Evolutionary conservation across 768 basidiomycete species (phyloP), one percentile per base, ranked within the genome.

Genomic region (Kwoniella pini): DNA sequence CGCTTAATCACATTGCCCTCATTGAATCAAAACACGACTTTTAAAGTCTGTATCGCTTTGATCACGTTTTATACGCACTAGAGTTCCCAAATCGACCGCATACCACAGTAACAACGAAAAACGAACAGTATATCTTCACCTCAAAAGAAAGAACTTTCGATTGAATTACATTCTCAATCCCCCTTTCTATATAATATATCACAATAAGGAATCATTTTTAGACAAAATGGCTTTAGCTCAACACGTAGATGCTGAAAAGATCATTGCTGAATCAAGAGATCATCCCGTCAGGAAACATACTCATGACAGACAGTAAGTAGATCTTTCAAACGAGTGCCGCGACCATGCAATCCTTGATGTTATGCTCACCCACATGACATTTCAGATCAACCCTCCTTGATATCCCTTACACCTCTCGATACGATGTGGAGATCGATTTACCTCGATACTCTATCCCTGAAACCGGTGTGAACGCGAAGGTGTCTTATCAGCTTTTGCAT

Each of bases 241-340:
- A 58, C 72, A 76, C 62, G 80, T 91, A 69, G 84, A 89, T 77
- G 79, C 88, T 1, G 87, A 88, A 56, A 79, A 80, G 50, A 82
- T 91, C 74, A 80, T 91, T 40, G 81, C 81, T 65, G 80, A 84
- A 39, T 60, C 74, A 3, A 38, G 54, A n/a, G 76, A 76, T 50
- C 77, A 79, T 52, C 74, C 66, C 4, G 64, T 72, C 26, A 68
- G 67, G 49, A 74, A 70, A 52, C 72, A 76, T 53, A 58, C 69
- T 24, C 59, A 61, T 17, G 67, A 64, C 7, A 67, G 56, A 24
- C 31, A 67, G 71, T 71, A 40, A 53, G 70, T 63, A 13, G 11
- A 49, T 46, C 21, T 22, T 12, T 24, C 40, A 15, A 13, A 19
- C n/a, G n/a, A n/a, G n/a, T n/a, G n/a, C n/a, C n/a, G n/a, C n/a